Conservation (phyloP, 73 alveolate species). For the Paramecium sonneborni region DNA sequence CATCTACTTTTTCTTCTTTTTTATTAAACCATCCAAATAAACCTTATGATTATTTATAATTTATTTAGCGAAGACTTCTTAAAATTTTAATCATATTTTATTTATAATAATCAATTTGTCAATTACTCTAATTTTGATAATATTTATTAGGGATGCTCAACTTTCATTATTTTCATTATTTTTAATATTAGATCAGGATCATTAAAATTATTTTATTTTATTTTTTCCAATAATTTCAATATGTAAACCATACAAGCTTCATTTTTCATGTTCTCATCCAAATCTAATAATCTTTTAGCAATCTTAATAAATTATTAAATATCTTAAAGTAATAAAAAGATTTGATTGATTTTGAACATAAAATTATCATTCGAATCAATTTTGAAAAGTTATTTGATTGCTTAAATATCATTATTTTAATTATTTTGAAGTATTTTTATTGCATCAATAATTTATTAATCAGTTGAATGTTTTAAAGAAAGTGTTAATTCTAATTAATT, state of each 20-base stretch:
- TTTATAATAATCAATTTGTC: slow-evolving; percentile 5
- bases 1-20: slow-evolving; percentile 19
- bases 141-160: slow-evolving; percentile 51
- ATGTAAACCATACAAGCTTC: slow-evolving; percentile 60
- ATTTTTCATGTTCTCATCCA: slow-evolving; percentile 63
- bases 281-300: slow-evolving; percentile 51
- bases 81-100: slow-evolving; percentile 31
- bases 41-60: not conserved
- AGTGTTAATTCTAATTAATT: slow-evolving; percentile 8
- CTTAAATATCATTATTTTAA: not conserved
- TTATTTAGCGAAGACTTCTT: not conserved
- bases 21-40: slow-evolving; percentile 30
- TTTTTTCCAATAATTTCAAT: slow-evolving; percentile 49
- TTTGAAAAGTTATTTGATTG: slow-evolving; percentile 35
- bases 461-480: slow-evolving; percentile 37
- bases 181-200: slow-evolving; percentile 58
- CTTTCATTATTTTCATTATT: slow-evolving; percentile 41
- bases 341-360: slow-evolving; percentile 48
- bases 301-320: slow-evolving; percentile 55
- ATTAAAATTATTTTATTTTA: slow-evolving; percentile 33
- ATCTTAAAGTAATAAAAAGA: slow-evolving; percentile 31
- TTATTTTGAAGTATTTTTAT: not conserved
- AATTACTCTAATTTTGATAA: slow-evolving; percentile 2
- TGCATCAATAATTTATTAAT: slow-evolving; percentile 13
- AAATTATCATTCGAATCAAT: slow-evolving; percentile 49